Evolutionary conservation across 2,329 filamentous ascomycete species (phyloP).

Genomic region (Aureobasidium subglaciale): DNA sequence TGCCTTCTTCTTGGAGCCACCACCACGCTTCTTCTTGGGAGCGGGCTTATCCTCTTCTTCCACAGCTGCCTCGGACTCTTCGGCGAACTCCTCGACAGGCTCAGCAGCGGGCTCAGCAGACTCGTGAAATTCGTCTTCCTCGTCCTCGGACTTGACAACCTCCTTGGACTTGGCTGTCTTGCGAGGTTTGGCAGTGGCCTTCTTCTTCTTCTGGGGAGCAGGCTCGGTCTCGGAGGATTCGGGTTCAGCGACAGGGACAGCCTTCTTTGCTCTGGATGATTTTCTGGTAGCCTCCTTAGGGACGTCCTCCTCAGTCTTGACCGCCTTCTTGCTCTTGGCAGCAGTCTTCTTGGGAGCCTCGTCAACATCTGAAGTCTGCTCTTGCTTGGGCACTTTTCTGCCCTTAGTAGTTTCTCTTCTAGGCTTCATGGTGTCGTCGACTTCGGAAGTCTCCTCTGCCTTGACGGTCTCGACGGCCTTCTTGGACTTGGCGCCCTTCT

Average conservation of each 20-base stretch:
- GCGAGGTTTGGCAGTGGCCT: constrained; percentile 8
- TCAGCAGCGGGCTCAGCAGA: not conserved
- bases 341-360: constrained; percentile 10
- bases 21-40: constrained; percentile 17
- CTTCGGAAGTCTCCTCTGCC: constrained; percentile 4
- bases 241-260: not conserved
- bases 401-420: constrained; percentile 20
- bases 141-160: constrained; percentile 1
- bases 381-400: constrained; percentile 5
- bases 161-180: constrained; percentile 12
- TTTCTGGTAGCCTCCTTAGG: constrained; percentile 6
- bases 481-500: too few species aligned
- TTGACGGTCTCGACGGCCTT: constrained; percentile 17
- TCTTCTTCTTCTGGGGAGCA: constrained; percentile 15
- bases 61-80: constrained; percentile 1
- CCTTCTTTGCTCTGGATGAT: constrained; percentile 7
- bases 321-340: constrained; percentile 8
- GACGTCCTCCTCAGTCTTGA: not conserved
- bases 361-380: not conserved
- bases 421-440: constrained; percentile 12
- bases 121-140: not conserved
- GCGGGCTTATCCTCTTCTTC: constrained; percentile 12
- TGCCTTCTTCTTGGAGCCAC: constrained; percentile 16
- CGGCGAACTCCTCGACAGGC: not conserved
- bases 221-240: not conserved